A percentile compares a stretch with the other conserved stretches of the same genome.
phyloP scores from a whole-genome alignment of 805 yeast species.

The Lipomyces oligophaga region DNA sequence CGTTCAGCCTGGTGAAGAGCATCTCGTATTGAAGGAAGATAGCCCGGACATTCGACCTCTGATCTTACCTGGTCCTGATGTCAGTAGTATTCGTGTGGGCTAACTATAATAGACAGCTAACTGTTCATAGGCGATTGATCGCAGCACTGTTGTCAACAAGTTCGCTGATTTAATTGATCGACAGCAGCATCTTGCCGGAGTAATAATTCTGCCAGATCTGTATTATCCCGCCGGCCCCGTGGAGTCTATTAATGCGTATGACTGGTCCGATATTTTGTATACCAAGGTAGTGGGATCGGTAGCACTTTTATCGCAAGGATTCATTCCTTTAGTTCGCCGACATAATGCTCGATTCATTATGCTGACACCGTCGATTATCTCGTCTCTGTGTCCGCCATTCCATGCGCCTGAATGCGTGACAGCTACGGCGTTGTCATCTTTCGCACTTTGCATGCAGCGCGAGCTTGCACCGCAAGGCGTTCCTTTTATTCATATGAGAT shows the following conservation, averaged over 20 bases:
- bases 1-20: slow-evolving; percentile 56
- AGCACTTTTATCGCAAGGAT: slow-evolving; percentile 52
- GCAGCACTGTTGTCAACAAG: slow-evolving; percentile 22
- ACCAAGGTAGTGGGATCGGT: slow-evolving; percentile 49
- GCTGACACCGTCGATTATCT: slow-evolving; percentile 54
- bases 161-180: slow-evolving; percentile 25
- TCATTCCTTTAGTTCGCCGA: slow-evolving; percentile 50
- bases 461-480: slow-evolving; percentile 45
- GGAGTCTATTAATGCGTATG: slow-evolving; percentile 49
- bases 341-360: slow-evolving; percentile 51
- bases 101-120: neutral
- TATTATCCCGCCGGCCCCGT: slow-evolving; percentile 66
- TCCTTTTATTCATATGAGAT: slow-evolving; percentile 44
- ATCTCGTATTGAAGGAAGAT: slow-evolving; percentile 49
- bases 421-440: slow-evolving; percentile 43
- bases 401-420: slow-evolving; percentile 60
- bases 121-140: slow-evolving; percentile 14
- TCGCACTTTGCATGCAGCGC: slow-evolving; percentile 42
- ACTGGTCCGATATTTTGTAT: slow-evolving; percentile 50
- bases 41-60: slow-evolving; percentile 68
- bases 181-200: slow-evolving; percentile 55
- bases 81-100: neutral
- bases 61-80: slow-evolving; percentile 40
- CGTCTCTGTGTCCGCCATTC: slow-evolving; percentile 54
- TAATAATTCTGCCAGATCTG: slow-evolving; percentile 65